Conservation (phyloP, 495 filamentous ascomycete species). For the Physcia stellaris region DNA sequence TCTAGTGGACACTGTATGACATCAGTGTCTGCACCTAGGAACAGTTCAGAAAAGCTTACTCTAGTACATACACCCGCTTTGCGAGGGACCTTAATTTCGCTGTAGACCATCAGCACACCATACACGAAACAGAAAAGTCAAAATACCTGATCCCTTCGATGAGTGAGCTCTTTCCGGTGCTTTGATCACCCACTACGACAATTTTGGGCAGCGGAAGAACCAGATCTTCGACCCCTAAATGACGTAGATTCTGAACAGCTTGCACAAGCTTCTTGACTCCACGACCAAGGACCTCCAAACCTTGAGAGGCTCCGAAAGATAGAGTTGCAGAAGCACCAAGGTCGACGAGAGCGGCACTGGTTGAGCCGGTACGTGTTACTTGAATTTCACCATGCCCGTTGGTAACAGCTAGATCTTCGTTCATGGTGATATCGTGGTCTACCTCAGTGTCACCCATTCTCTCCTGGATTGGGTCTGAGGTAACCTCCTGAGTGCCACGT, state of each 20-base stretch:
- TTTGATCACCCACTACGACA: constrained; percentile 70
- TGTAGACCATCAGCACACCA: neutral
- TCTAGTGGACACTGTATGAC: constrained; percentile 58
- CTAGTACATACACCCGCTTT: constrained; percentile 58
- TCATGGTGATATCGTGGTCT: too few species aligned
- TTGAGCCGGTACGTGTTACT: too few species aligned
- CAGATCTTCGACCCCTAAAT: constrained; percentile 36
- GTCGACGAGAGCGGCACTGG: too few species aligned
- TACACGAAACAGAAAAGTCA: neutral
- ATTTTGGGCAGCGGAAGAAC: constrained; percentile 57
- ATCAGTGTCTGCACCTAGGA: too few species aligned
- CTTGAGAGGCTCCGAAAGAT: too few species aligned
- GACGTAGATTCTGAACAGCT: constrained; percentile 32
- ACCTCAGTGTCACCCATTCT: too few species aligned
- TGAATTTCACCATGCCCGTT: too few species aligned
- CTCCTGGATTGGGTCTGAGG: too few species aligned
- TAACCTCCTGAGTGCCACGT: too few species aligned
- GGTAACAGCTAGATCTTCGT: too few species aligned
- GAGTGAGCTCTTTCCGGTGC: constrained; percentile 64
- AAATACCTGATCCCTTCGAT: constrained; percentile 52
- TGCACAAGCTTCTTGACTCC: constrained; percentile 30
- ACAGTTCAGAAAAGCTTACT: too few species aligned
- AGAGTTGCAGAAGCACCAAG: too few species aligned
- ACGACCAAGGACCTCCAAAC: constrained; percentile 21
- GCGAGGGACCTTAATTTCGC: constrained; percentile 62